Percentiles rank a stretch among this genome's conserved stretches.
Evolutionary conservation across 768 basidiomycete species (phyloP).

Genomic region (Chalciporus piperatus): DNA sequence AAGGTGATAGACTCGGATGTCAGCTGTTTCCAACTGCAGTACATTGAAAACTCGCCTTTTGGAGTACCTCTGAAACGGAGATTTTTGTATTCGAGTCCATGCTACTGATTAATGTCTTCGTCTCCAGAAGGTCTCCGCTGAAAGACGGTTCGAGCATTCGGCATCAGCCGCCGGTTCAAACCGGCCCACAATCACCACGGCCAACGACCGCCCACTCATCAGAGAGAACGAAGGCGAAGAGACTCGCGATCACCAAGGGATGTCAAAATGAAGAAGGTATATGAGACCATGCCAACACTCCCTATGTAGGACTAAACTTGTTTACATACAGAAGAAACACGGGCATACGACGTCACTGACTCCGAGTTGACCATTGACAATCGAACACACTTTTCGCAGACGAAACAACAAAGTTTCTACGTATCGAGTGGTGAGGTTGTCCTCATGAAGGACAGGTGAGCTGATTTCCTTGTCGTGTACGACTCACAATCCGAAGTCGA

Average conservation of each 20-base stretch:
- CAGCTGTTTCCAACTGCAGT: background rate
- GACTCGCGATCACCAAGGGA: conserved; percentile 31
- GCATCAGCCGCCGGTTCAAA: conserved; percentile 24
- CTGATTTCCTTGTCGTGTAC: background rate
- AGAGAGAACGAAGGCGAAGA: conserved; percentile 58
- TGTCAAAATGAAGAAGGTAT: conserved; percentile 40
- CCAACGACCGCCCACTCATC: conserved; percentile 53
- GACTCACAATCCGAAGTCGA: conserved; percentile 51
- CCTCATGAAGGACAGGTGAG: conserved; percentile 71
- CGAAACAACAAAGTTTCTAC: conserved; percentile 91
- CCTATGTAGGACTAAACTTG: conserved; percentile 4
- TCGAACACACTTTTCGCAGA: conserved; percentile 86
- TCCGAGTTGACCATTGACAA: conserved; percentile 89
- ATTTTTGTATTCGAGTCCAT: too few relatives aligned
- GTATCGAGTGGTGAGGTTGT: conserved; percentile 88
- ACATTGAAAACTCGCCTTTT: too few relatives aligned
- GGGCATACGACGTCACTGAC: conserved; percentile 86
- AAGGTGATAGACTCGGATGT: background rate
- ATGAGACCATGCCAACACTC: conserved; percentile 9
- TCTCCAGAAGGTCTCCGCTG: too few relatives aligned
- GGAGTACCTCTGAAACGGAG: too few relatives aligned
- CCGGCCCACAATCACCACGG: conserved; percentile 54
- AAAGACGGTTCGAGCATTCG: too few relatives aligned
- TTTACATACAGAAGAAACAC: conserved; percentile 48
- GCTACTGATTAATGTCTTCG: too few relatives aligned